These are phyloP conservation scores for Penicillium turbatum DNA, from an alignment of 495 filamentous ascomycete genomes.

Conservation along the genomic window DNA sequence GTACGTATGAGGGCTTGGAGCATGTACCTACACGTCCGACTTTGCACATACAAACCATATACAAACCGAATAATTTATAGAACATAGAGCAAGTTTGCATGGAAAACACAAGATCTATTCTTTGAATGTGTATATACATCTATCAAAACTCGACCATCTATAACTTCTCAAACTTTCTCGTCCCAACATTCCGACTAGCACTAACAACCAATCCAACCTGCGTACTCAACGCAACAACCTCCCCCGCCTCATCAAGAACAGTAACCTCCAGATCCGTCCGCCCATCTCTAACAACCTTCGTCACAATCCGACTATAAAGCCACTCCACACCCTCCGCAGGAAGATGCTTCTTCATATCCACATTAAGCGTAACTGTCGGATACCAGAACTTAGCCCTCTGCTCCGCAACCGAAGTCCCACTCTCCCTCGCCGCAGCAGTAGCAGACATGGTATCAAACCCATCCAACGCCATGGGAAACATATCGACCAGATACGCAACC, in stretches of 20 bases:
- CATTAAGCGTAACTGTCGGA: conserved; percentile 66
- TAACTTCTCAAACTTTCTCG: conserved; percentile 31
- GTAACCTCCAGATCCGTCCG: conserved; percentile 62
- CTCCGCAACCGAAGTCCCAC: conserved; percentile 13
- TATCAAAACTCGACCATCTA: conserved; percentile 15
- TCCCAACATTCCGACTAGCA: conserved; percentile 49
- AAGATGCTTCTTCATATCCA: conserved; percentile 63
- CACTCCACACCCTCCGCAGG: conserved; percentile 58
- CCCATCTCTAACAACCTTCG: conserved; percentile 57
- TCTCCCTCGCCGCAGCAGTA: conserved; percentile 14
- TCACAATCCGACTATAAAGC: conserved; percentile 56
- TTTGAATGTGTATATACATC: conserved; percentile 5
- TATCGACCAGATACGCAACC: conserved; percentile 59
- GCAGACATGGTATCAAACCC: conserved; percentile 34
- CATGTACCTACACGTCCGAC: neutral
- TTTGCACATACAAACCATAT: conserved; percentile 9
- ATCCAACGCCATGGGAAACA: conserved; percentile 58
- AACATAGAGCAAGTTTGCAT: neutral
- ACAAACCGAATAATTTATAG: neutral
- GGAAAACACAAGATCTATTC: neutral
- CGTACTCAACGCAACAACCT: conserved; percentile 57
- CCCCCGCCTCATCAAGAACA: conserved; percentile 52
- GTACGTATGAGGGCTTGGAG: neutral
- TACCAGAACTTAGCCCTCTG: conserved; percentile 59
- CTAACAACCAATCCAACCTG: conserved; percentile 60